These are phyloP conservation scores for Lavandula angustifolia DNA, from an alignment of 257 asterid species.

Conservation along the genomic window DNA sequence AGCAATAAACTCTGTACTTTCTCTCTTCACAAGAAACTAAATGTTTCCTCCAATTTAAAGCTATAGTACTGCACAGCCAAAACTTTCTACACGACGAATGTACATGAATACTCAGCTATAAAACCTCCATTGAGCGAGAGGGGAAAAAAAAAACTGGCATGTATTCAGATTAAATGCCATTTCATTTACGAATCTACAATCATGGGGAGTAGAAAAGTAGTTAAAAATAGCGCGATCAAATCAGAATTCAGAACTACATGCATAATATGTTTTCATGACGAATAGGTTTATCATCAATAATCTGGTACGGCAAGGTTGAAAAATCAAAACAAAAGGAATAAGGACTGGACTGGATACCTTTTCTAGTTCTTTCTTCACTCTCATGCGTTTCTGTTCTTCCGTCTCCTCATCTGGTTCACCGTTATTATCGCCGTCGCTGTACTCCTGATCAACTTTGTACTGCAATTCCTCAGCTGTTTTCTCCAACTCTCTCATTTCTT, in stretches of 20 bases:
- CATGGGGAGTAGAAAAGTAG: not conserved
- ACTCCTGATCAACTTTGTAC: slow-evolving; percentile 60
- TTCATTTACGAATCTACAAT: not conserved
- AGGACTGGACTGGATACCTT: slow-evolving; percentile 43
- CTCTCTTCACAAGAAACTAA: not conserved
- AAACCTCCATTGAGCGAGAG: not conserved
- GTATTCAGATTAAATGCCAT: not conserved
- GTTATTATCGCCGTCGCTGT: slow-evolving; percentile 30
- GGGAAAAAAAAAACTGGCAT: not conserved
- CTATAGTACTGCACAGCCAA: not conserved
- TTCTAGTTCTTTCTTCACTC: slow-evolving; percentile 83
- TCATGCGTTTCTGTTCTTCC: slow-evolving; percentile 78
- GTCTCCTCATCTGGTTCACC: slow-evolving; percentile 51
- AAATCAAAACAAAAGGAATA: not conserved
- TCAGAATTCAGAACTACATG: not conserved
- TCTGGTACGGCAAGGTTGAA: slow-evolving; percentile 10
- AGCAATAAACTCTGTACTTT: not conserved
- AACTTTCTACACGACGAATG: too few relatives aligned
- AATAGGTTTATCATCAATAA: not conserved
- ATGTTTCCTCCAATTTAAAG: not conserved
- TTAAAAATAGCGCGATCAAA: not conserved
- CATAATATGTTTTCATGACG: not conserved
- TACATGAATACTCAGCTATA: slow-evolving; percentile 7
- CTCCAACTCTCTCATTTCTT: slow-evolving; percentile 86
- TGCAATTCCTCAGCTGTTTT: slow-evolving; percentile 89